Evolutionary conservation across 345 rosid genomes (phyloP), one percentile per base, ranked within the genome.

Genomic region (Brassica cretica): DNA sequence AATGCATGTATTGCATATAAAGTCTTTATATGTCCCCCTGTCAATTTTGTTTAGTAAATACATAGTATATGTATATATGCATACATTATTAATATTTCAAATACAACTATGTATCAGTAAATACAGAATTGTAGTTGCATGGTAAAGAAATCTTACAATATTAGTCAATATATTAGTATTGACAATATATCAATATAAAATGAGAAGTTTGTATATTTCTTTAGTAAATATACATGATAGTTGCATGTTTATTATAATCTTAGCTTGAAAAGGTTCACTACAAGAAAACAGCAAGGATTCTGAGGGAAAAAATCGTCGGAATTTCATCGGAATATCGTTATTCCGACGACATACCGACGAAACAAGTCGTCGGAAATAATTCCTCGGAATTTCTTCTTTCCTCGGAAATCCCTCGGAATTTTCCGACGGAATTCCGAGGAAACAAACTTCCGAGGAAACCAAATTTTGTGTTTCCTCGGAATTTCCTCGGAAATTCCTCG

Each of bases 221-320:
- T 9, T 49, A 49, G 55, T 49, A 14, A n/a, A 49, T 49, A 49
- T 49, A 49, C n/a, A 49, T 14, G 5, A 49, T 21, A 70, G 66
- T 37, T 71, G 74, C 66, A 14, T 71, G 35, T 18, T 21, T 14
- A 71, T 58, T 71, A 46, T 59, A 12, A 12, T 70, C 65, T 71
- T 58, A 64, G 37, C 37, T 51, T 49, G 29, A 73, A 16, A 51
- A 64, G 19, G 24, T n/a, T n/a, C n/a, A n/a, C n/a, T n/a, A n/a
- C n/a, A n/a, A n/a, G n/a, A n/a, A n/a, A n/a, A n/a, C n/a, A n/a
- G n/a, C n/a, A n/a, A n/a, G n/a, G n/a, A n/a, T n/a, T n/a, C n/a
- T n/a, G n/a, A n/a, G n/a, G n/a, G n/a, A n/a, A n/a, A n/a, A n/a
- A n/a, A n/a, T n/a, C n/a, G n/a, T n/a, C n/a, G n/a, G n/a, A n/a